Evolutionary conservation across 805 yeast species (phyloP), one percentile per base, ranked within the genome.

Genomic region (Pichia membranifaciens): DNA sequence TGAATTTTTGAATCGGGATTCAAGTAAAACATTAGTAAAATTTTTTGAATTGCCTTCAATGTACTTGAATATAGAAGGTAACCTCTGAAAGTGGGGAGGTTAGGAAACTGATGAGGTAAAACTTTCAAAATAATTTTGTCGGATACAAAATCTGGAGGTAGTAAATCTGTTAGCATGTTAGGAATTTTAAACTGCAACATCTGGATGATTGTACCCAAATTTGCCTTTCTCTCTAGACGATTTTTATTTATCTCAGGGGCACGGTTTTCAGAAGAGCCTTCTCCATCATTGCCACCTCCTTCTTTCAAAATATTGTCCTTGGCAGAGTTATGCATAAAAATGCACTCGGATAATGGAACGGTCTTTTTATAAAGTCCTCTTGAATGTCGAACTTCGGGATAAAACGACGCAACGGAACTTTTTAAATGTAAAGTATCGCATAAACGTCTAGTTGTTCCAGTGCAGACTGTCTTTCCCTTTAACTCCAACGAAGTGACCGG

Each of bases 1-100:
- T 81, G 87, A 16, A 84, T 60, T 53, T 71, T 70, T 2, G 76
- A 73, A 10, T 68, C 64, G 3, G 81, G 78, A 47, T 74, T 73
- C 22, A 82, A 58, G n/a, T 81, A 70, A 41, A 83, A 69, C 29
- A 78, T 78, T 3, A 79, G 76, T 32, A 81, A 50, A 3, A 79
- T 58, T 32, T 81, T 52, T 56, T 79, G 81, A 3, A 82, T 58
- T 1, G 86, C 72, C 54, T 79, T 81, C 49, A 77, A 60, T 0
- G 84, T 72, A 3, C 84, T 72, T 42, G 72, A 69, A 59, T 82
- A 83, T 13, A 81, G 69, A 16, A 72, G 67, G 17, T 66, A 71
- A 1, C 89, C 87, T 43, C 73, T 72, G 23, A 84, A 62, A 12
- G 66, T 64, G 2, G 89, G 89, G 13, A 81, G 54, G 49, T 72